Percentiles rank a stretch among this genome's conserved stretches.
Evolutionary conservation across 352 stramenopile genomes (phyloP).

Genomic region (Phytophthora pini): DNA sequence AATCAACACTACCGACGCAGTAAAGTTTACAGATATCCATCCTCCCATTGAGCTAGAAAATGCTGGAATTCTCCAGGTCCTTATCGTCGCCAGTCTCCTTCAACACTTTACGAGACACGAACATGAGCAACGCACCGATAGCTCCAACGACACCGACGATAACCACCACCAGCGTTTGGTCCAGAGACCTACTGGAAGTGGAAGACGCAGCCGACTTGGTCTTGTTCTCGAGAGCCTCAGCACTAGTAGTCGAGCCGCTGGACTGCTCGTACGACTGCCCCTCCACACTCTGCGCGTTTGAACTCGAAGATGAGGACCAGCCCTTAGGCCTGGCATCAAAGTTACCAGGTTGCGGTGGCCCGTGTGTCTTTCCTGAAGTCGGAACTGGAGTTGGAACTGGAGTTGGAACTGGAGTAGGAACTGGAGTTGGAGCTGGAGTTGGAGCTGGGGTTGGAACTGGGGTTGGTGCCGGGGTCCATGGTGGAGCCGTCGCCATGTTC

Average conservation of each 20-base stretch:
- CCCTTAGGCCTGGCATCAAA: constrained; percentile 5
- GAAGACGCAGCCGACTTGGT: constrained; percentile 19
- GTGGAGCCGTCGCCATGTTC: constrained; percentile 1
- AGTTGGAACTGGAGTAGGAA: constrained; percentile 7
- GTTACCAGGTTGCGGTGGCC: constrained; percentile 3
- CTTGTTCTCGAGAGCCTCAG: constrained; percentile 28
- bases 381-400: constrained; percentile 13
- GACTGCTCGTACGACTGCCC: constrained; percentile 21
- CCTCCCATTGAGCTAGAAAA: constrained; percentile 32
- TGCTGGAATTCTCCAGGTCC: constrained; percentile 27
- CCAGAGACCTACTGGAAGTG: constrained; percentile 34
- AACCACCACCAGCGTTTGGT: constrained; percentile 60
- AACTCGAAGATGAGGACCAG: constrained; percentile 11
- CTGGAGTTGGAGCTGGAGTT: not conserved
- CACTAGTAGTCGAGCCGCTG: constrained; percentile 4
- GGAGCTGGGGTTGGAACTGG: no score
- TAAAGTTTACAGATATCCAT: constrained; percentile 37
- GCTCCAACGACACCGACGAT: constrained; percentile 64
- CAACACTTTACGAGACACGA: constrained; percentile 62
- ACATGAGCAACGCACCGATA: constrained; percentile 56
- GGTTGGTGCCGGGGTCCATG: not conserved
- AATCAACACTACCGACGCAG: constrained; percentile 26
- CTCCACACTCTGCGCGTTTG: constrained; percentile 8
- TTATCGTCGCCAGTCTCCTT: constrained; percentile 58
- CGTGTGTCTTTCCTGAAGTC: constrained; percentile 1